Evolutionary conservation across 202 grass and related monocot genomes (phyloP), one percentile per base, ranked within the genome.

Genomic region (Elaeis oleifera): DNA sequence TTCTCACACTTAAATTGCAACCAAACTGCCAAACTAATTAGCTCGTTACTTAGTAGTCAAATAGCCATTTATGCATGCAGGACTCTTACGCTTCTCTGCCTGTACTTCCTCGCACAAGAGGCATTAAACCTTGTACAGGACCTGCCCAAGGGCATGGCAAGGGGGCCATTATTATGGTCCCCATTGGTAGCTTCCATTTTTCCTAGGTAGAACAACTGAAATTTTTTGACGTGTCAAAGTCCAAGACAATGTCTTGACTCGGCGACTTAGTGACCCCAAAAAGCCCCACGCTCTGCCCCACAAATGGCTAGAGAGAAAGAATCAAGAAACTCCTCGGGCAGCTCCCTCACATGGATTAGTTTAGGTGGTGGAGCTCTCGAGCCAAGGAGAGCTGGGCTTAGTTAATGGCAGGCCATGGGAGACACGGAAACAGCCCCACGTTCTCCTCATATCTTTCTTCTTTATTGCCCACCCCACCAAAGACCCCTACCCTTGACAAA

Each of bases 371-470:
- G 50, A 32, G 64, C 50, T 67, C 64, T 54, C 50, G 17, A 28
- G 64, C 51, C 64, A 39, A 67, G 50, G 51, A 6, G 23, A 17
- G 15, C 18, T 62, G 27, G 17, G n/a, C 31, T 49, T 18, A 21
- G 26, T 63, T 63, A 49, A 20, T 50, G 17, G 31, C 19, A 32
- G 39, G 18, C 18, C 49, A 16, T 13, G 22, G 61, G 44, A 11
- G 61, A 67, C 64, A 67, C 16, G 64, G 64, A 54, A 67, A 67
- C 64, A 67, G 5, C 23, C 24, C 51, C 64, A 67, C 64, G 64
- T 67, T 67, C 64, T 67, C 64, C 51, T 32, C 61, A 31, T n/a
- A 6, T 6, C 17, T 29, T 18, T 24, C 49, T 52, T 53, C 63
- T 51, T 18, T 24, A 14, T 53, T 53, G n/a, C 50, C 52, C 23